Conservation (phyloP, 169 alveolate genomes). For the Plasmodium relictum region DNA sequence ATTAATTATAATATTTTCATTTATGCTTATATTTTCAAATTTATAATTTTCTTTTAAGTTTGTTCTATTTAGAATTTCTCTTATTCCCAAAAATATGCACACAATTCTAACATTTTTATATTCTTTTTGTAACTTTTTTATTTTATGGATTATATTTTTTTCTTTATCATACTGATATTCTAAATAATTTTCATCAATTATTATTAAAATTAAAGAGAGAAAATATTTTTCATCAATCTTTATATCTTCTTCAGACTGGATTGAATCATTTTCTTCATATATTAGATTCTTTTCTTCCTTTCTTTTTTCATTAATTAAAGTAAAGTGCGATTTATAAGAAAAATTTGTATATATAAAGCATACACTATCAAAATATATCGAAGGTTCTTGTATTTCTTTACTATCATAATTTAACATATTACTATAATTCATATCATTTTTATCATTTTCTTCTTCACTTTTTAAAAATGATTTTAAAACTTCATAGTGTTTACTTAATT, state of each 20-base stretch:
- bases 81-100: slow-evolving; percentile 69
- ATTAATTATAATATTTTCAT: slow-evolving; percentile 19
- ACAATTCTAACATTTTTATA: slow-evolving; percentile 35
- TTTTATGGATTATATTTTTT: slow-evolving; percentile 20
- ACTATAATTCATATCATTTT: slow-evolving; percentile 32
- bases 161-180: slow-evolving; percentile 9
- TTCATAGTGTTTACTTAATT: slow-evolving; percentile 17
- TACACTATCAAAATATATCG: neutral
- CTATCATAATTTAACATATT: slow-evolving; percentile 32
- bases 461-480: slow-evolving; percentile 7
- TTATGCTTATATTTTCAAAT: neutral
- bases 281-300: neutral
- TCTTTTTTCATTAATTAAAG: slow-evolving; percentile 17
- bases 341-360: slow-evolving; percentile 66
- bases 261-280: neutral
- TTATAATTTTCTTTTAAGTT: slow-evolving; percentile 7
- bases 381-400: neutral
- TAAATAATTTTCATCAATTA: slow-evolving; percentile 45
- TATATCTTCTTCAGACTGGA: slow-evolving; percentile 12
- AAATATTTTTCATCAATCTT: neutral
- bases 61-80: slow-evolving; percentile 51
- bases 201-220: slow-evolving; percentile 51
- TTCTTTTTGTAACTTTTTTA: slow-evolving; percentile 43
- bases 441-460: slow-evolving; percentile 40
- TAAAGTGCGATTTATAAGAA: slow-evolving; percentile 61